Percentiles rank a stretch among this genome's conserved stretches.
Evolutionary conservation across 495 filamentous ascomycete genomes (phyloP).

Genomic region (Penicillium simplicissimum): DNA sequence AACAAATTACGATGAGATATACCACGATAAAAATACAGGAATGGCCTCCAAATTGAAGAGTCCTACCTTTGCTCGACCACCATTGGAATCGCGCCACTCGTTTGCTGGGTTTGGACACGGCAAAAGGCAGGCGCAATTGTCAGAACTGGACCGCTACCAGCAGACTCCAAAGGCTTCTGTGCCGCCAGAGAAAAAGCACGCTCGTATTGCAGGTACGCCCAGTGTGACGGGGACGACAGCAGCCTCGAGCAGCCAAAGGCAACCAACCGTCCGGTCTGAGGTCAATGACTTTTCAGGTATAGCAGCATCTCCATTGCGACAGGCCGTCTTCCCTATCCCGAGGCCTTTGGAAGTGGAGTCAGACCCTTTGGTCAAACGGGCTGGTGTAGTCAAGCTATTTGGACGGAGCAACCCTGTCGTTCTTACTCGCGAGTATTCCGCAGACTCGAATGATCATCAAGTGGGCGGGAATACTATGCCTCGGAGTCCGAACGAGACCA

Average conservation of each 20-base stretch:
- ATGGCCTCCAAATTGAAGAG: conserved; percentile 13
- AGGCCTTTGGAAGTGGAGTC: conserved; percentile 75
- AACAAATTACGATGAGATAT: conserved; percentile 41
- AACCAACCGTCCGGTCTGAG: conserved; percentile 17
- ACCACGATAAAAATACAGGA: conserved; percentile 24
- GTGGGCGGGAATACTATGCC: conserved; percentile 1
- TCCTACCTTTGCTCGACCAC: conserved; percentile 39
- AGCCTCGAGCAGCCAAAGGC: conserved; percentile 1
- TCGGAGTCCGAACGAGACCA: conserved; percentile 25
- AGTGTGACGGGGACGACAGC: neutral
- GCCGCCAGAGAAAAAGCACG: conserved; percentile 30
- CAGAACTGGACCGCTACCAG: conserved; percentile 23
- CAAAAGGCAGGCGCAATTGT: conserved; percentile 25
- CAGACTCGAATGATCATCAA: conserved; percentile 21
- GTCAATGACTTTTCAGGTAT: conserved; percentile 43
- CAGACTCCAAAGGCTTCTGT: conserved; percentile 11
- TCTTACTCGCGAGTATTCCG: conserved; percentile 77
- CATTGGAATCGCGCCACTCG: conserved; percentile 55
- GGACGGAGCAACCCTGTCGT: conserved; percentile 77
- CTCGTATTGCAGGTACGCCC: conserved; percentile 20
- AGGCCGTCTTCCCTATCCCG: conserved; percentile 41
- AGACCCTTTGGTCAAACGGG: conserved; percentile 81
- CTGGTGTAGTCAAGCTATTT: conserved; percentile 75
- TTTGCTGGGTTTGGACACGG: conserved; percentile 57
- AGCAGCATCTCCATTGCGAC: conserved; percentile 43